Evolutionary conservation across 495 filamentous ascomycete genomes (phyloP).

Genomic region (Penicillium angulare): DNA sequence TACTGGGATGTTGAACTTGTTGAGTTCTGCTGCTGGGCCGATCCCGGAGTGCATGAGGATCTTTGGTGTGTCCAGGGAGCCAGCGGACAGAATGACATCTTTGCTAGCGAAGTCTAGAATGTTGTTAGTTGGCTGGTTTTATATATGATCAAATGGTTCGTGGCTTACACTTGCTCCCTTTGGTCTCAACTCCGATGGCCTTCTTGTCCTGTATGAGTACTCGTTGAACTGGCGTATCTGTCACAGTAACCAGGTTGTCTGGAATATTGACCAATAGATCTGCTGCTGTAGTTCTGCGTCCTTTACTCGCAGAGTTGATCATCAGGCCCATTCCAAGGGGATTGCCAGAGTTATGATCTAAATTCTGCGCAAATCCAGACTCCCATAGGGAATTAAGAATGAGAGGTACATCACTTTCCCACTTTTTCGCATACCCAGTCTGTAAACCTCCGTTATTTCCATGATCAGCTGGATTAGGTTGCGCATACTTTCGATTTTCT

Average conservation of each 20-base stretch:
- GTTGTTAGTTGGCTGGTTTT: not conserved
- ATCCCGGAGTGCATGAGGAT: slow-evolving; percentile 66
- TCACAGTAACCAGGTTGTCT: slow-evolving; percentile 52
- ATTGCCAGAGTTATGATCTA: slow-evolving; percentile 60
- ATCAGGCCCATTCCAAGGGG: slow-evolving; percentile 55
- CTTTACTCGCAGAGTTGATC: slow-evolving; percentile 47
- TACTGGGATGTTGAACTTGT: slow-evolving; percentile 51
- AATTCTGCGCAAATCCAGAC: slow-evolving; percentile 47
- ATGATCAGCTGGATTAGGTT: slow-evolving; percentile 39
- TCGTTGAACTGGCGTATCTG: slow-evolving; percentile 46
- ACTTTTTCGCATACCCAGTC: slow-evolving; percentile 45
- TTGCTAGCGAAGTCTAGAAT: slow-evolving; percentile 38
- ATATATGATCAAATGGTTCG: too few relatives aligned
- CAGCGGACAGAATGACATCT: slow-evolving; percentile 59
- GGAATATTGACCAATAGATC: slow-evolving; percentile 46
- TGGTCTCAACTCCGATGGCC: slow-evolving; percentile 49
- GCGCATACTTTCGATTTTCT: slow-evolving; percentile 35
- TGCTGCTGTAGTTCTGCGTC: slow-evolving; percentile 49
- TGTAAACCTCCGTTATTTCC: slow-evolving; percentile 47
- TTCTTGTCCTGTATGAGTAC: slow-evolving; percentile 51
- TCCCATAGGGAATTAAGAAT: slow-evolving; percentile 44
- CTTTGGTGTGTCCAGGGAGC: slow-evolving; percentile 57
- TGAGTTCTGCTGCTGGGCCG: slow-evolving; percentile 52
- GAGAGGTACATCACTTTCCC: slow-evolving; percentile 48
- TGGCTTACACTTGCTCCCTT: slow-evolving; percentile 21